These are phyloP conservation scores for Aspergillus fumigatiaffinis DNA, from an alignment of 2,329 filamentous ascomycete species.

Conservation along the genomic window DNA sequence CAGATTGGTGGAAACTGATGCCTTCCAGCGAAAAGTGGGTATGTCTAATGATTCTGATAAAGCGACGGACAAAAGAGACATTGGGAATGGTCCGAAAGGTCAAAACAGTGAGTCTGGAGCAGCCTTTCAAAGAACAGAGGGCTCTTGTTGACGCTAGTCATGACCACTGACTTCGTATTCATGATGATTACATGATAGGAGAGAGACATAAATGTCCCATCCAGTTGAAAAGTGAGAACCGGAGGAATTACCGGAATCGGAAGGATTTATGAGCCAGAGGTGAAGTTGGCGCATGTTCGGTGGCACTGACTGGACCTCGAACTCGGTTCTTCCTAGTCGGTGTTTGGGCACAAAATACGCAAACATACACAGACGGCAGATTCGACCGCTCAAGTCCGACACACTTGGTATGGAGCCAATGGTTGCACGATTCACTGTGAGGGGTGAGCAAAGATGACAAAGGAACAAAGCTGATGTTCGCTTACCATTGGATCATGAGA, in stretches of 20 bases:
- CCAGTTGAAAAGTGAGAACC: neutral
- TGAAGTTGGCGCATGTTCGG: constrained; percentile 33
- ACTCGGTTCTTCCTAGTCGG: constrained; percentile 37
- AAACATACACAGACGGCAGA: constrained; percentile 48
- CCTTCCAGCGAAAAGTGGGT: neutral
- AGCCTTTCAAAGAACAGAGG: neutral
- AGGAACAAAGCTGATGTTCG: neutral
- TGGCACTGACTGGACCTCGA: constrained; percentile 29
- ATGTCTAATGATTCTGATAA: neutral
- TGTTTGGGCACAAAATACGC: constrained; percentile 48
- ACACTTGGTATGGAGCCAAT: constrained; percentile 59
- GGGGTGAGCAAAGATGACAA: constrained; percentile 5
- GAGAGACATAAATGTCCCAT: neutral
- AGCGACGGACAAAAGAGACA: neutral
- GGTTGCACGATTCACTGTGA: constrained; percentile 56
- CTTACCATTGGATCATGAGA: constrained; percentile 58
- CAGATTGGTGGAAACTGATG: neutral
- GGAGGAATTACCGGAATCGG: constrained; percentile 27
- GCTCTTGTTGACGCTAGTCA: neutral
- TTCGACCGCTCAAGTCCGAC: constrained; percentile 50
- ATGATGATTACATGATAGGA: neutral
- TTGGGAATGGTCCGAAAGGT: neutral
- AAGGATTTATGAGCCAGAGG: constrained; percentile 42
- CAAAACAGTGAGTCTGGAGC: neutral
- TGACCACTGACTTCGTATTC: neutral